Base-by-base conservation (phyloP, 2,329 filamentous ascomycete genomes). In the Fusarium sp. region DNA sequence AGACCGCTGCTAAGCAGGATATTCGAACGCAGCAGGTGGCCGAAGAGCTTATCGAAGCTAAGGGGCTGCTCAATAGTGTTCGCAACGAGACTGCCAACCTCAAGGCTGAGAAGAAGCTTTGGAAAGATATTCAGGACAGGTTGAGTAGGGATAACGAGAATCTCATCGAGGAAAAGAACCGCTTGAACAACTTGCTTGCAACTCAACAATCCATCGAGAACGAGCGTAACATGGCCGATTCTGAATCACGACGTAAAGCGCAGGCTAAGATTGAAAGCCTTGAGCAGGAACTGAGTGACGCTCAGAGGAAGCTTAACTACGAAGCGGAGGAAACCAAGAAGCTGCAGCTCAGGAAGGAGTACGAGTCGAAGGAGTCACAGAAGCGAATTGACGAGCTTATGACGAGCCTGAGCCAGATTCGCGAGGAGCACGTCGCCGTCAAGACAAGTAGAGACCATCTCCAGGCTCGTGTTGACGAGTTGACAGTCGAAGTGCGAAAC, bases 341-440 rank as follows among this genome's bases (percentile, higher is more conserved):
- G 77, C 82, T 92, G 33, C 85, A 92, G 62, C 83, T 96, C 50
- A 89, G 95, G 58, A 94, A 96, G 73, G 95, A 98, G 75, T 97
- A 92, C 67, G 96, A 99, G 64, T 88, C 91, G 41, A 91, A 93
- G 69, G 93, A 98, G 76, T 90, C 87, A 50, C 93, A 97, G 77
- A 96, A 94, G 78, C 89, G 94, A 51, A 96, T 98, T 63, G 95
- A 99, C 70, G 95, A 98, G 74, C 87, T 99, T 45, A 91, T 95
- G 66, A 84, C 90, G 32, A 95, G 88, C 72, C 83, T 97, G 40
- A 86, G 92, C 70, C 88, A 93, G 63, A 88, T 90, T 50, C 92
- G 95, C 44, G 94, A 98, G 78, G 94, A 97, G 72, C 87, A 97
- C 51, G 88, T 96, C 45, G 90, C 90, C 25, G 88, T 90, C 23